Conservation (phyloP, 176 grass and related monocot genomes). For the Zea mays region Zm-B73-REFERENCE-NAM-5.0 NC_050097.1:206059001-206059500, state of each 20-base stretch:
- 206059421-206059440: slow-evolving; percentile 71
- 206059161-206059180: slow-evolving; percentile 82
- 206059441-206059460: slow-evolving; percentile 79
- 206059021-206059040: slow-evolving; percentile 49
- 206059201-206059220: slow-evolving; percentile 72
- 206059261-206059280: slow-evolving; percentile 66
- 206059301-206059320: slow-evolving; percentile 53
- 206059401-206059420: slow-evolving; percentile 69
- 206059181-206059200: slow-evolving; percentile 71
- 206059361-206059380: slow-evolving; percentile 85
- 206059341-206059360: slow-evolving; percentile 57
- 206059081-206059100: slow-evolving; percentile 53
- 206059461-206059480: slow-evolving; percentile 59
- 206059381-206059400: slow-evolving; percentile 73
- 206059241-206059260: slow-evolving; percentile 66
- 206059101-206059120: slow-evolving; percentile 39
- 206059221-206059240: slow-evolving; percentile 56
- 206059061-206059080: slow-evolving; percentile 49
- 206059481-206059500: slow-evolving; percentile 75
- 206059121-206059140: slow-evolving; percentile 57
- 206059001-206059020: slow-evolving; percentile 55
- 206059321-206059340: slow-evolving; percentile 64
- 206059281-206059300: slow-evolving; percentile 61
- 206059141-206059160: slow-evolving; percentile 78
- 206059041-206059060: slow-evolving; percentile 38